phyloP scores from a whole-genome alignment of 2,329 filamentous ascomycete species.

The Fusarium sp. region DNA sequence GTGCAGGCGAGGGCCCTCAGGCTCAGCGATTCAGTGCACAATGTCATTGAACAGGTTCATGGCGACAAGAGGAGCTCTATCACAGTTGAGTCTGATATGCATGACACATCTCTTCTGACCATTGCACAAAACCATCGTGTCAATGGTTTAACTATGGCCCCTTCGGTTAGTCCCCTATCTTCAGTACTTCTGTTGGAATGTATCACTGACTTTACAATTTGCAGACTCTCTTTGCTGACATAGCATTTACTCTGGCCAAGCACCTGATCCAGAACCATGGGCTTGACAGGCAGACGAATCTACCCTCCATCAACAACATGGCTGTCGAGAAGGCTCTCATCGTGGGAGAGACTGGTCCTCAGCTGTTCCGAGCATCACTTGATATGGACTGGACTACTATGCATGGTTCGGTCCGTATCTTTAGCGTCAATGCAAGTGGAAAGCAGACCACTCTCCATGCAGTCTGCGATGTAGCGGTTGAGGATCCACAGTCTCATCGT shows the following conservation, averaged over 20 bases:
- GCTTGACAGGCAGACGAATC: not conserved
- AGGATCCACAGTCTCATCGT: not conserved
- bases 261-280: not conserved
- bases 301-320: not conserved
- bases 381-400: not conserved
- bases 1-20: accelerated
- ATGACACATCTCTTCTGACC: not conserved
- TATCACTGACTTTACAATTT: accelerated
- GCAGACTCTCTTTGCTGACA: not conserved
- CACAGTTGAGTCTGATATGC: not conserved
- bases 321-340: not conserved
- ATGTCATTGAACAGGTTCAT: not conserved
- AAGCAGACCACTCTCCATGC: not conserved
- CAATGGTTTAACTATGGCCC: not conserved
- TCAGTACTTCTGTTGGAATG: accelerated
- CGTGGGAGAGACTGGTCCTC: not conserved
- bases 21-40: not conserved
- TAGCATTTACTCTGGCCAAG: not conserved
- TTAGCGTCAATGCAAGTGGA: not conserved
- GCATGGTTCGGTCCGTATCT: not conserved
- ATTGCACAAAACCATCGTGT: not conserved
- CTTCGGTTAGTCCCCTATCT: not conserved
- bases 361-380: not conserved
- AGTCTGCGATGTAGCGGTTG: not conserved
- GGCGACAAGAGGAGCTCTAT: not conserved